Conservation (phyloP, 352 stramenopile genomes). For the Phytophthora colocasiae region DNA sequence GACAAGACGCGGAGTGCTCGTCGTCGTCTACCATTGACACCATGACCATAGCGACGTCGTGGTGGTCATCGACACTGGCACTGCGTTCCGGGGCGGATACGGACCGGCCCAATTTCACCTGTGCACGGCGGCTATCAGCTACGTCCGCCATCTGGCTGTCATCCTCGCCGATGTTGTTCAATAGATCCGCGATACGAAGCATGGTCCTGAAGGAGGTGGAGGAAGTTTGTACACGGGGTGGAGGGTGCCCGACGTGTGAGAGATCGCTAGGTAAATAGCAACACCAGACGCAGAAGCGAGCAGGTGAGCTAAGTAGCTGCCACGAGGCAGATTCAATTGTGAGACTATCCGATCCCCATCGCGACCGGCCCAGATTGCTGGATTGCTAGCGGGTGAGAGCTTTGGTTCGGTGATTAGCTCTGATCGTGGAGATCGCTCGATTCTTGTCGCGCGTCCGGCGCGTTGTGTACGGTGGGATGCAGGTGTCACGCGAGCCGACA, state of each 20-base stretch:
- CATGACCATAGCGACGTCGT: conserved; percentile 21
- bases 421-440: conserved; percentile 28
- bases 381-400: conserved; percentile 16
- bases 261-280: conserved; percentile 45
- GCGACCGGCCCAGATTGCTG: conserved; percentile 15
- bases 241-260: conserved; percentile 35
- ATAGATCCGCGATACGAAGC: conserved; percentile 45
- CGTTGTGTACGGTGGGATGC: conserved; percentile 27
- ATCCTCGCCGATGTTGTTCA: conserved; percentile 44
- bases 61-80: conserved; percentile 5
- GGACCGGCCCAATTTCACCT: conserved; percentile 39
- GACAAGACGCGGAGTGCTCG: conserved; percentile 38
- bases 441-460: conserved; percentile 30
- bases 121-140: conserved; percentile 5
- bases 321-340: conserved; percentile 43
- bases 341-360: conserved; percentile 29
- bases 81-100: conserved; percentile 35
- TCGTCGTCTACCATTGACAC: conserved; percentile 38
- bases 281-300: conserved; percentile 27
- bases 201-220: conserved; percentile 15
- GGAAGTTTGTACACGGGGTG: conserved; percentile 34
- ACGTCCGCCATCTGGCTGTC: conserved; percentile 23
- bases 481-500: conserved; percentile 23
- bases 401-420: conserved; percentile 29
- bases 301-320: conserved; percentile 45